Conservation (phyloP, 2,329 filamentous ascomycete species). For the Botrytis fragariae region DNA sequence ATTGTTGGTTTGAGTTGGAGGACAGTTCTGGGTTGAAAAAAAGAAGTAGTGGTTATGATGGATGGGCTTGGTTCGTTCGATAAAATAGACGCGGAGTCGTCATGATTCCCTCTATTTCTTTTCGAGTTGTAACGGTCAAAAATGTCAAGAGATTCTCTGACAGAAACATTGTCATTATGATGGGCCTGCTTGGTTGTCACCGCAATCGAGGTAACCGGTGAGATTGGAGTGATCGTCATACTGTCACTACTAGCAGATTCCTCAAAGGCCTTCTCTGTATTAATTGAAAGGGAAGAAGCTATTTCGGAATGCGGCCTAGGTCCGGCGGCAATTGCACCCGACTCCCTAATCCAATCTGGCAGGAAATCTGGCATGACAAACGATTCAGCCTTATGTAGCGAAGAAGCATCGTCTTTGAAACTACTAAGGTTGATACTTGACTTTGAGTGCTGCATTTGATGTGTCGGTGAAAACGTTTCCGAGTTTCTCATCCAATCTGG, state of each 20-base stretch:
- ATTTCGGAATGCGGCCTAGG: too few relatives aligned
- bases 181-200: not conserved
- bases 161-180: not conserved
- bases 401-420: not conserved
- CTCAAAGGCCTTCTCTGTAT: not conserved
- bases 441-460: not conserved
- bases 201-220: not conserved
- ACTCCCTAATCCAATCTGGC: not conserved
- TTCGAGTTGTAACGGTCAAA: not conserved
- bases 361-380: not conserved
- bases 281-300: not conserved
- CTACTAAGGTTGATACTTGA: not conserved
- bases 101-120: rapidly evolving
- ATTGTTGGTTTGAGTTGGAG: not conserved
- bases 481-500: not conserved
- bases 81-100: not conserved
- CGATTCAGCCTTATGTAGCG: not conserved
- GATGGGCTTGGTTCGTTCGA: not conserved
- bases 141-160: not conserved
- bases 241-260: not conserved
- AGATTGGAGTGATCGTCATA: not conserved
- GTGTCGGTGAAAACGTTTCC: not conserved
- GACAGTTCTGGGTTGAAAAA: not conserved
- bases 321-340: not conserved
- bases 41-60: not conserved